Evolutionary conservation across 2,329 filamentous ascomycete species (phyloP).

Genomic region (Tolypocladium paradoxum): DNA sequence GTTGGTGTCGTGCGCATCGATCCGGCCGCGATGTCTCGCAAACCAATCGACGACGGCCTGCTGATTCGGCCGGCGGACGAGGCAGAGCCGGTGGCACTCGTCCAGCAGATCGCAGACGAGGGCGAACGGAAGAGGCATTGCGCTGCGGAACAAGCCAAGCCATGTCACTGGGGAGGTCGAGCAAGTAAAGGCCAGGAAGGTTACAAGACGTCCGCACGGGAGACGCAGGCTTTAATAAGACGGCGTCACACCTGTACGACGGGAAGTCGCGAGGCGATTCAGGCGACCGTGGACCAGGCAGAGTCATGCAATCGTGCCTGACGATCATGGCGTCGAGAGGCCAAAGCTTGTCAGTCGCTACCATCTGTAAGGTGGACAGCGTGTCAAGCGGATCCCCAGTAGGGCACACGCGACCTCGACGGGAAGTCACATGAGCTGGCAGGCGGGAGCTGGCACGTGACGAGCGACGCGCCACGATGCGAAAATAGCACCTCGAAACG

Average conservation of each 20-base stretch:
- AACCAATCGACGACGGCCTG: constrained; percentile 57
- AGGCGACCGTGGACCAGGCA: neutral
- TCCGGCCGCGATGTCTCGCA: constrained; percentile 40
- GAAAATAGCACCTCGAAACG: neutral
- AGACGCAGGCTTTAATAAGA: neutral
- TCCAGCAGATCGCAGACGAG: constrained; percentile 66
- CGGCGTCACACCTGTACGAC: neutral
- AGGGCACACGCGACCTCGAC: constrained; percentile 15
- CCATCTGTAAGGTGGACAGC: neutral
- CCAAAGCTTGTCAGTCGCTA: neutral
- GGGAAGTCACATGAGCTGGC: constrained; percentile 20
- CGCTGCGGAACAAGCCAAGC: neutral
- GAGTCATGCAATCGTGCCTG: neutral
- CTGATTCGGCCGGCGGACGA: constrained; percentile 19
- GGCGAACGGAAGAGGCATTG: constrained; percentile 58
- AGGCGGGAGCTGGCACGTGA: neutral
- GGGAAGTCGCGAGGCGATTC: neutral
- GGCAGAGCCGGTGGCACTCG: constrained; percentile 40
- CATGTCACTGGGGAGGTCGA: neutral
- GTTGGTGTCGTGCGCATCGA: constrained; percentile 47
- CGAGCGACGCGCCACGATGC: no score
- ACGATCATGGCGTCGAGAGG: constrained; percentile 4
- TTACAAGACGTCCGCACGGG: neutral
- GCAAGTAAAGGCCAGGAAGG: neutral
- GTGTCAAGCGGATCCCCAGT: neutral